phyloP scores from a whole-genome alignment of 2,329 filamentous ascomycete genomes.

The Cladophialophora exuberans region DNA sequence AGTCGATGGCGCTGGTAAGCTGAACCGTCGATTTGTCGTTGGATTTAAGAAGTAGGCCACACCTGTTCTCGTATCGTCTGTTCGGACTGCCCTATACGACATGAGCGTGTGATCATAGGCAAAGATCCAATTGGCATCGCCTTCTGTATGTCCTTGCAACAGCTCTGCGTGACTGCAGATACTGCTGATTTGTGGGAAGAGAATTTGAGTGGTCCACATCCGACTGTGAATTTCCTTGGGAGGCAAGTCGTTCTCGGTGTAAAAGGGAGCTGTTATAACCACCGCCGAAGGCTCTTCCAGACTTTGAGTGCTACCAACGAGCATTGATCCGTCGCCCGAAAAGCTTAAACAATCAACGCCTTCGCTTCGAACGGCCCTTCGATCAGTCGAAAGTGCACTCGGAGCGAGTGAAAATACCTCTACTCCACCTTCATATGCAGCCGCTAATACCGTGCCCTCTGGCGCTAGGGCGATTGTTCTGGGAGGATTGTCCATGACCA shows the following conservation, averaged over 20 bases:
- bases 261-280: conserved; percentile 78
- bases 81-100: conserved; percentile 75
- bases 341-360: conserved; percentile 74
- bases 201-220: conserved; percentile 82
- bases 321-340: conserved; percentile 75
- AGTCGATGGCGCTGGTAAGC: conserved; percentile 69
- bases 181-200: conserved; percentile 79
- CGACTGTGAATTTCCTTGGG: conserved; percentile 66
- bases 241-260: conserved; percentile 58
- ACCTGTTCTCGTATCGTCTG: conserved; percentile 74
- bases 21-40: conserved; percentile 45
- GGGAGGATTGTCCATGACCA: conserved; percentile 77
- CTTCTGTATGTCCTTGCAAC: conserved; percentile 54
- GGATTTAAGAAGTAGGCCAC: conserved; percentile 80
- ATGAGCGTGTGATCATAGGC: conserved; percentile 77
- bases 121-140: conserved; percentile 74
- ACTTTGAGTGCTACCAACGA: conserved; percentile 73
- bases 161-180: conserved; percentile 78
- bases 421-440: conserved; percentile 85
- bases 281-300: conserved; percentile 70
- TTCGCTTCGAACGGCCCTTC: conserved; percentile 77
- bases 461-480: conserved; percentile 79
- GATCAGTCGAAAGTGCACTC: conserved; percentile 65
- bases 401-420: conserved; percentile 78
- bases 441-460: conserved; percentile 78